Evolutionary conservation across 2,329 filamentous ascomycete genomes (phyloP).

Genomic region (Pseudopithomyces maydicus): DNA sequence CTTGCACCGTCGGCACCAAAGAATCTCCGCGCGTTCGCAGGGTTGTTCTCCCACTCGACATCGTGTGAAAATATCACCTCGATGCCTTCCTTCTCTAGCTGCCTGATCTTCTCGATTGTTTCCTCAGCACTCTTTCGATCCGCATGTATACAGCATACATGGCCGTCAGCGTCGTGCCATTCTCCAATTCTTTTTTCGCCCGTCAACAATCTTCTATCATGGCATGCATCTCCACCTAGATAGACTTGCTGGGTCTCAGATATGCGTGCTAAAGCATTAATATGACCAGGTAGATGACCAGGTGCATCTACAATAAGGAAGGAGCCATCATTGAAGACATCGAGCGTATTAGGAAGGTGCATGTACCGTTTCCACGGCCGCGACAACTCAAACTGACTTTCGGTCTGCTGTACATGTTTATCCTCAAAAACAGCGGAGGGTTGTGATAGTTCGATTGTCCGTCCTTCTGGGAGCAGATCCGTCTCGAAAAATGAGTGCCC

Average conservation of each 20-base stretch:
- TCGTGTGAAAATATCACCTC: conserved; percentile 61
- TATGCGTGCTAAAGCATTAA: conserved; percentile 56
- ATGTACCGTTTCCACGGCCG: conserved; percentile 51
- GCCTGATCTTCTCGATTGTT: conserved; percentile 51
- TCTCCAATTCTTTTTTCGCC: conserved; percentile 59
- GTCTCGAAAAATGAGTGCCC: conserved; percentile 50
- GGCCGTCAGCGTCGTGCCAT: conserved; percentile 54
- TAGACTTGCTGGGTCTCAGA: conserved; percentile 49
- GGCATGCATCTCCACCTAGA: conserved; percentile 60
- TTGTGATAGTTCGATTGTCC: conserved; percentile 51
- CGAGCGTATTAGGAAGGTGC: conserved; percentile 52
- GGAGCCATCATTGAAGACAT: conserved; percentile 56
- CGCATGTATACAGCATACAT: conserved; percentile 57
- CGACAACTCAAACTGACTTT: conserved; percentile 16
- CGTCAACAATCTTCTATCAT: conserved; percentile 57
- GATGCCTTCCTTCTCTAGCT: conserved; percentile 48
- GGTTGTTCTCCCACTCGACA: conserved; percentile 52
- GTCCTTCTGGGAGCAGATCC: conserved; percentile 49
- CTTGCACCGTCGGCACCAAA: conserved; percentile 24
- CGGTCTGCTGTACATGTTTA: background rate
- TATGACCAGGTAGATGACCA: conserved; percentile 59
- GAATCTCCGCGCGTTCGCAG: conserved; percentile 35
- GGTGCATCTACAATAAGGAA: conserved; percentile 57
- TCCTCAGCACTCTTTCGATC: conserved; percentile 52
- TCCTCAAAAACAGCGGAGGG: conserved; percentile 21